A percentile compares a stretch with the other conserved stretches of the same genome.
Evolutionary conservation across 176 grass and related monocot species (phyloP).

Genomic region (Urochloa ruziziensis): DNA sequence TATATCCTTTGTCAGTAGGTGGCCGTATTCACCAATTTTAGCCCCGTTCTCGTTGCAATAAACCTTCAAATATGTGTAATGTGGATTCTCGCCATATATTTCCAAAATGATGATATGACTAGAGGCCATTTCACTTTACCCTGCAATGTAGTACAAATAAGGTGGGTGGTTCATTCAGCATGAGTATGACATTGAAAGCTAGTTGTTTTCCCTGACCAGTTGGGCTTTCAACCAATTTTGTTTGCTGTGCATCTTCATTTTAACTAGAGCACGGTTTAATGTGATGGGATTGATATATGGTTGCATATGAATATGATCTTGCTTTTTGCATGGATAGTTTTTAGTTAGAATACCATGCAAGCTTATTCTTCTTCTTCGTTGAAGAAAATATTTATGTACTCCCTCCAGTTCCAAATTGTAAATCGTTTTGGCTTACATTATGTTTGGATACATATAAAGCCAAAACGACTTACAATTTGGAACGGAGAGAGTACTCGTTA

Average conservation of each 20-base stretch:
- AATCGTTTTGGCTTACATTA: no score
- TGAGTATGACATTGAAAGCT: conserved; percentile 5
- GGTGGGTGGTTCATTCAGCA: background rate
- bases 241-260: background rate
- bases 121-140: background rate
- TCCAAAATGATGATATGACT: background rate
- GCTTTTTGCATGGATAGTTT: background rate
- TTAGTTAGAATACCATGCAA: background rate
- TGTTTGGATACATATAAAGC: no score
- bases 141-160: background rate
- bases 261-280: background rate
- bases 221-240: background rate
- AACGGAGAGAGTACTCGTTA: no score
- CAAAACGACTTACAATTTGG: no score
- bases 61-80: background rate
- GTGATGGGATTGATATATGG: background rate
- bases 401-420: no score
- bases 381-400: conserved; percentile 15
- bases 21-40: background rate
- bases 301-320: background rate
- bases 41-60: background rate
- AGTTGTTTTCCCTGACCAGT: background rate
- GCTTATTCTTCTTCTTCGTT: background rate
- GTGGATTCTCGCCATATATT: background rate
- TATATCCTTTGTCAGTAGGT: conserved; percentile 3